Conservation (phyloP, 306 rosid genomes). For the Vicia faba region DNA sequence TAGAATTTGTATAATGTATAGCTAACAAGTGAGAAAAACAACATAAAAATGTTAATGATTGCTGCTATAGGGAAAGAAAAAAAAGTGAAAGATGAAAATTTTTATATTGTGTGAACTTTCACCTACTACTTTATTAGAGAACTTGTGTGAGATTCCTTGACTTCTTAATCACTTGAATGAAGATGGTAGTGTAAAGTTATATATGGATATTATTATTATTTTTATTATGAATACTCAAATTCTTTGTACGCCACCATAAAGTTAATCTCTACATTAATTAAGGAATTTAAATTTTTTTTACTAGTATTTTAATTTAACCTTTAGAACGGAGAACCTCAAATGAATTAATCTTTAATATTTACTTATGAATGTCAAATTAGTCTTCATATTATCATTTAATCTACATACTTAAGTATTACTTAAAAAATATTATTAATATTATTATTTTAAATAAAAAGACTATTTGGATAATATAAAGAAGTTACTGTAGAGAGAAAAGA, state of each 20-base stretch:
- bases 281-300: background rate
- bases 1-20: constrained; percentile 4
- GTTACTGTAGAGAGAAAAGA: too few species aligned
- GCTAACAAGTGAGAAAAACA: constrained; percentile 20
- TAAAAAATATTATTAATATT: too few species aligned
- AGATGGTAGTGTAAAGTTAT: constrained; percentile 18
- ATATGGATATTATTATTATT: constrained; percentile 22
- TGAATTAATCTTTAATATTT: background rate
- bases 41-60: constrained; percentile 30
- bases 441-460: too few species aligned
- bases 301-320: too few species aligned
- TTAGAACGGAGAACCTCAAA: too few species aligned
- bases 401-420: too few species aligned
- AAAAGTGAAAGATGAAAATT: constrained; percentile 35
- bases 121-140: constrained; percentile 45
- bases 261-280: background rate
- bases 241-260: background rate
- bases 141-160: constrained; percentile 46
- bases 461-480: too few species aligned
- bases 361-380: background rate
- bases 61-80: constrained; percentile 26
- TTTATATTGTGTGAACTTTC: constrained; percentile 39
- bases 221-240: background rate
- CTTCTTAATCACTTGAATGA: constrained; percentile 46
- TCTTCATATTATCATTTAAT: background rate